Evolutionary conservation across 805 yeast species (phyloP).

Genomic region (Sugiyamaella chiloensis): DNA sequence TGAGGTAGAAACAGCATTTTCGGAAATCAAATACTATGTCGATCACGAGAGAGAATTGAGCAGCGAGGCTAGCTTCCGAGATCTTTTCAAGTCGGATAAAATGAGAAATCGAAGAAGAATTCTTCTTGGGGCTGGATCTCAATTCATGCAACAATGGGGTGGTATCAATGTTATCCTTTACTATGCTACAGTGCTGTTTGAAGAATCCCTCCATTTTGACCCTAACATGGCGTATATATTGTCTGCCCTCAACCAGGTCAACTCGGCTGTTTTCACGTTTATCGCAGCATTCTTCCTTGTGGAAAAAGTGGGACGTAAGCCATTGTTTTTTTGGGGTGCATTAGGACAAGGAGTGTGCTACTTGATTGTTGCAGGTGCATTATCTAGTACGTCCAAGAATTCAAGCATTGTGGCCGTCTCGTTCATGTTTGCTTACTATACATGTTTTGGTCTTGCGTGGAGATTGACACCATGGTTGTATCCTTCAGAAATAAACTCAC

Average conservation of each 20-base stretch:
- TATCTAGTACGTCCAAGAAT: constrained; percentile 2
- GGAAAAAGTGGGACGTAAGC: constrained; percentile 62
- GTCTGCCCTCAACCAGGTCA: constrained; percentile 34
- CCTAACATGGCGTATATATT: constrained; percentile 20
- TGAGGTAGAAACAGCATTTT: constrained; percentile 11
- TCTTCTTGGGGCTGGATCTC: constrained; percentile 37
- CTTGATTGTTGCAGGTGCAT: constrained; percentile 75
- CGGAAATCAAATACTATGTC: constrained; percentile 19
- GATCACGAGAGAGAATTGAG: constrained; percentile 14
- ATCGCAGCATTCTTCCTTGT: constrained; percentile 41
- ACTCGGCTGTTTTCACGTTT: constrained; percentile 59
- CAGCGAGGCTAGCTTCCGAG: constrained; percentile 18
- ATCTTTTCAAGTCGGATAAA: constrained; percentile 40
- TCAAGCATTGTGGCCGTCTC: constrained; percentile 10
- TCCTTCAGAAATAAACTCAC: constrained; percentile 2
- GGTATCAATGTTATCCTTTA: constrained; percentile 65
- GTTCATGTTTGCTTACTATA: constrained; percentile 18
- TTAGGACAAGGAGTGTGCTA: constrained; percentile 43
- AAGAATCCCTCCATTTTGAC: constrained; percentile 15
- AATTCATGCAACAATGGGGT: constrained; percentile 74
- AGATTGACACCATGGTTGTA: constrained; percentile 1
- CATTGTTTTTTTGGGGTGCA: constrained; percentile 66
- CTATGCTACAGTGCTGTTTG: constrained; percentile 17
- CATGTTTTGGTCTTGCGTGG: neutral
- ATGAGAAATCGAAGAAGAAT: constrained; percentile 47